phyloP scores from a whole-genome alignment of 1,284 basidiomycete genomes.

The Puccinia coronata region DNA sequence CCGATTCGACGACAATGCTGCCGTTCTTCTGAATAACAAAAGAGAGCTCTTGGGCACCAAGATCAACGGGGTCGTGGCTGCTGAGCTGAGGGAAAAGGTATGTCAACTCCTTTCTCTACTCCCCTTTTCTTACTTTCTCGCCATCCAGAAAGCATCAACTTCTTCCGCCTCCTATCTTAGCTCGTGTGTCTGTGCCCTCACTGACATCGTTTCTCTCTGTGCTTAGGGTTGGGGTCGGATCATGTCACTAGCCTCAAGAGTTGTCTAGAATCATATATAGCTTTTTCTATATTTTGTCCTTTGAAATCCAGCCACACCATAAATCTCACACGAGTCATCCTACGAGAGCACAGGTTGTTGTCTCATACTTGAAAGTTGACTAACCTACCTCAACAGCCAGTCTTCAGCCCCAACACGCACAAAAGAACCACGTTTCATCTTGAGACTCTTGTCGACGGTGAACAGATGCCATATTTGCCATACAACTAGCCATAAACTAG shows the following conservation, averaged over 20 bases:
- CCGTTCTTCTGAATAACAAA: conserved; percentile 92
- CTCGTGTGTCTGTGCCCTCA: background rate
- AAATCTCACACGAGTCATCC: background rate
- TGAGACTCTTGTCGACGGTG: background rate
- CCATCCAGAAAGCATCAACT: background rate
- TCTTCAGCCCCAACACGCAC: background rate
- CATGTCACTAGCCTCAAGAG: conserved; percentile 45
- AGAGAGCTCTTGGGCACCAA: conserved; percentile 93
- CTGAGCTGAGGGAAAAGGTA: conserved; percentile 76
- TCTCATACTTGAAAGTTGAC: background rate
- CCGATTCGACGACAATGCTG: conserved; percentile 97
- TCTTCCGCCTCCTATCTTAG: background rate
- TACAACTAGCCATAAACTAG: too few species aligned
- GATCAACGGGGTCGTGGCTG: conserved; percentile 88
- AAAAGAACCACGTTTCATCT: background rate
- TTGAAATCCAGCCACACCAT: background rate
- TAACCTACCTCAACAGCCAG: background rate
- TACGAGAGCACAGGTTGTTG: background rate
- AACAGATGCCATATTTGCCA: too few species aligned
- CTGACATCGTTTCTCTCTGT: background rate
- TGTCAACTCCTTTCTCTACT: background rate
- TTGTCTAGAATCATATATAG: conserved; percentile 18
- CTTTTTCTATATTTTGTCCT: background rate
- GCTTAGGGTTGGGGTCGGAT: conserved; percentile 43
- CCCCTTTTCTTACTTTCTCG: conserved; percentile 18